These are phyloP conservation scores for Peronospora destructor DNA, from an alignment of 352 stramenopile genomes.

Conservation along the genomic window DNA sequence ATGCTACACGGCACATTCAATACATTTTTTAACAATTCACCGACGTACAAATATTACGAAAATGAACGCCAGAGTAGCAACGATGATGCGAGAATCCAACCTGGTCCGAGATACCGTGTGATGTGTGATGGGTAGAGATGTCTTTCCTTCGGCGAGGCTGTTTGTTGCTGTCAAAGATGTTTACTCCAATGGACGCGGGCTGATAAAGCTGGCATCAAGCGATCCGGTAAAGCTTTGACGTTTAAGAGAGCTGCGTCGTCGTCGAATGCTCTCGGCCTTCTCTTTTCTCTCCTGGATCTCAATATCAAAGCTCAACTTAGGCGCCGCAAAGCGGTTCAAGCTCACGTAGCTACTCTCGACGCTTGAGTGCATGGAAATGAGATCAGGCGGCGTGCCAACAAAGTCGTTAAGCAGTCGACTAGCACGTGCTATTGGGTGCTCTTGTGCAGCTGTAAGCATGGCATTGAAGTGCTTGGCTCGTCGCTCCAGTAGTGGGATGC, in stretches of 20 bases:
- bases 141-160: conserved; percentile 22
- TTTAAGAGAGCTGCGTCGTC: conserved; percentile 40
- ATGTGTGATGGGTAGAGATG: conserved; percentile 2
- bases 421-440: conserved; percentile 33
- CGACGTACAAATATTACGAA: conserved; percentile 11
- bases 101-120: conserved; percentile 15
- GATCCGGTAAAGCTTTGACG: conserved; percentile 33
- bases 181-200: conserved; percentile 19
- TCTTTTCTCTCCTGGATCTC: conserved; percentile 72
- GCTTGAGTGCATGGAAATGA: conserved; percentile 46
- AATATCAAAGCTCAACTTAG: conserved; percentile 57
- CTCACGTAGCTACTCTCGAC: conserved; percentile 71
- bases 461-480: conserved; percentile 58
- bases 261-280: conserved; percentile 58
- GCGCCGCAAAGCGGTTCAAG: conserved; percentile 65
- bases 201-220: conserved; percentile 16
- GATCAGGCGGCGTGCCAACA: conserved; percentile 53
- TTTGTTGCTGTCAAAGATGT: background rate
- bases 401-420: conserved; percentile 68
- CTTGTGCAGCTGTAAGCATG: conserved; percentile 53
- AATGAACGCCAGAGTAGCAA: conserved; percentile 13
- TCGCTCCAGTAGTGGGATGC: conserved; percentile 48
- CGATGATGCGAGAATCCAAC: conserved; percentile 23
- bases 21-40: conserved; percentile 27
- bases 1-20: conserved; percentile 10